Percentiles rank a stretch among this genome's conserved stretches.
phyloP scores from a whole-genome alignment of 1,139 yeast species.

The Hansenula sp. region DNA sequence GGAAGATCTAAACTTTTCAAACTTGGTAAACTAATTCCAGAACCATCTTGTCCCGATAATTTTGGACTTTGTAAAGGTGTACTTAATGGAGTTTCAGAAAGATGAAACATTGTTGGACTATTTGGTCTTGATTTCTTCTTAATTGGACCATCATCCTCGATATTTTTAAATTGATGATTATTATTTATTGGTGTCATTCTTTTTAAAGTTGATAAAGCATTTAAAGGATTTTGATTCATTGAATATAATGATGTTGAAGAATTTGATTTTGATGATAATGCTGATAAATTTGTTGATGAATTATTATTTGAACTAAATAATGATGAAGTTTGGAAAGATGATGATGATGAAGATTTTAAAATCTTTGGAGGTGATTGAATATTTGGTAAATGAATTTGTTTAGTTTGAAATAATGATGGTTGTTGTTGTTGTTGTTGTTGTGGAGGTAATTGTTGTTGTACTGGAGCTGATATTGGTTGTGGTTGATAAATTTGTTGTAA shows the following conservation, averaged over 20 bases:
- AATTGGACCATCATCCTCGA: conserved; percentile 7
- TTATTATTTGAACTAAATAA: conserved; percentile 18
- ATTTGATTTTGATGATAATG: conserved; percentile 20
- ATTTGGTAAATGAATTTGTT: conserved; percentile 19
- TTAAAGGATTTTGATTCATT: conserved; percentile 17
- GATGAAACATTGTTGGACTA: conserved; percentile 22
- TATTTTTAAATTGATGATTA: conserved; percentile 9
- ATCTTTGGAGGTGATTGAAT: conserved; percentile 24
- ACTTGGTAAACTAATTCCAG: conserved; percentile 18
- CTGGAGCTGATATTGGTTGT: conserved; percentile 2
- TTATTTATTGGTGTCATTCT: conserved; percentile 31
- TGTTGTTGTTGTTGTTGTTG: conserved; percentile 4
- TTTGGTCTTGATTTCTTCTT: conserved; percentile 22
- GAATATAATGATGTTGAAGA: conserved; percentile 21
- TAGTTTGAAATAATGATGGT: conserved; percentile 6
- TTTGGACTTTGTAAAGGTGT: conserved; percentile 24
- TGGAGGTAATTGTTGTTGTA: conserved; percentile 1
- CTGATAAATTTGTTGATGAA: conserved; percentile 20
- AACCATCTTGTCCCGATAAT: conserved; percentile 11
- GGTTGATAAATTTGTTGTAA: background rate
- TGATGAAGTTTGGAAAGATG: conserved; percentile 19
- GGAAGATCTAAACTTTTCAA: conserved; percentile 22
- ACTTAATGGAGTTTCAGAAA: conserved; percentile 22
- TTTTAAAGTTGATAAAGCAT: conserved; percentile 32
- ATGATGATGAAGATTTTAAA: conserved; percentile 19